A percentile compares a stretch with the other conserved stretches of the same genome.
Evolutionary conservation across 805 yeast species (phyloP).

Genomic region (Cyberlindnera americana): DNA sequence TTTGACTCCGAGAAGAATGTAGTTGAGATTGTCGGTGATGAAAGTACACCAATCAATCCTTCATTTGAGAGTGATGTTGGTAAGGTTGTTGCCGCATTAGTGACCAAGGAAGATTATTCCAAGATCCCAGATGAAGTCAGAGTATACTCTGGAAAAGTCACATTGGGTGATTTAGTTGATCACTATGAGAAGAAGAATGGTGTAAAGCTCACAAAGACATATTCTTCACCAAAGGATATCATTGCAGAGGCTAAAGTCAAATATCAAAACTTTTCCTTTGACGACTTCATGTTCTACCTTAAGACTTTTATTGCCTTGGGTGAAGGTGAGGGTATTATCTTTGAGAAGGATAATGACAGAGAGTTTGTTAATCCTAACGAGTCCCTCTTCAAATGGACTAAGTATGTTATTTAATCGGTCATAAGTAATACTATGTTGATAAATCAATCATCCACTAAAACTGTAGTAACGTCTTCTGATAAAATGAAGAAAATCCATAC

Average conservation of each 20-base stretch:
- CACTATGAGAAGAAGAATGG: constrained; percentile 39
- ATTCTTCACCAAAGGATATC: constrained; percentile 31
- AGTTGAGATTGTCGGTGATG: constrained; percentile 40
- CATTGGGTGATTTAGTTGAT: constrained; percentile 36
- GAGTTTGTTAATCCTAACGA: constrained; percentile 46
- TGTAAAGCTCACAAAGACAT: constrained; percentile 33
- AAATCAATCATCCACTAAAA: too few species aligned
- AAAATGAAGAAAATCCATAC: too few species aligned
- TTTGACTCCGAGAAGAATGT: constrained; percentile 33
- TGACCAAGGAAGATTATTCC: constrained; percentile 32
- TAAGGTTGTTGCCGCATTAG: constrained; percentile 38
- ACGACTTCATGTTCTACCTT: constrained; percentile 38
- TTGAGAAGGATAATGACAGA: constrained; percentile 30
- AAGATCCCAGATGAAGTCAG: constrained; percentile 42
- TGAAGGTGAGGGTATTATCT: constrained; percentile 37
- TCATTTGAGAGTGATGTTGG: constrained; percentile 42
- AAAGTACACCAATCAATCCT: constrained; percentile 33
- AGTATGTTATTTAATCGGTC: constrained; percentile 19
- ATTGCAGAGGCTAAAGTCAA: constrained; percentile 31
- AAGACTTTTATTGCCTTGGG: constrained; percentile 36
- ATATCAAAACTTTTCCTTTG: constrained; percentile 29
- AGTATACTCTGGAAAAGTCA: constrained; percentile 39
- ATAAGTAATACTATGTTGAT: not conserved
- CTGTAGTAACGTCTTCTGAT: too few species aligned
- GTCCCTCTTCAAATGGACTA: constrained; percentile 42